These are phyloP conservation scores for Colletotrichum neosansevieriae DNA, from an alignment of 2,329 filamentous ascomycete genomes.

Conservation along the genomic window DNA sequence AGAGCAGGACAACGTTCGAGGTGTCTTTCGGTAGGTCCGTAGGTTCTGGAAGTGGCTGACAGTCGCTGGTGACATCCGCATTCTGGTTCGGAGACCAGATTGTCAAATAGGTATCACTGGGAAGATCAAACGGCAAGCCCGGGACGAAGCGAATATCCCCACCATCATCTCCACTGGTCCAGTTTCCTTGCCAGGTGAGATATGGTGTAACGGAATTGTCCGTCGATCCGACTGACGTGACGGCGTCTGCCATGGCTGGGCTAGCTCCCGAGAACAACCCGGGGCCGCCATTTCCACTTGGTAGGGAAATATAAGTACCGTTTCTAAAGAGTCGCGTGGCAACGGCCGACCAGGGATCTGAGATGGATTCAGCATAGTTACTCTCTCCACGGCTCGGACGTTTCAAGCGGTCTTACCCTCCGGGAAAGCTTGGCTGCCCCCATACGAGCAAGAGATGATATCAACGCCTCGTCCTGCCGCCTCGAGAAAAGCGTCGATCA, in stretches of 20 bases:
- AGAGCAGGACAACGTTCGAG: not conserved
- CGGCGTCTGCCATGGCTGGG: conserved; percentile 14
- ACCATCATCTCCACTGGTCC: conserved; percentile 6
- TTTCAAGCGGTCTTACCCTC: not conserved
- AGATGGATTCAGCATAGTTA: not conserved
- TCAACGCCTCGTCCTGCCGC: conserved; percentile 22
- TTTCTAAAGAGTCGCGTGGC: conserved; percentile 18
- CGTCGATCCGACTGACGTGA: conserved; percentile 29
- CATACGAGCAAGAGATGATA: conserved; percentile 22
- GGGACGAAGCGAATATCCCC: conserved; percentile 42
- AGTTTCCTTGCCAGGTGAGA: conserved; percentile 31
- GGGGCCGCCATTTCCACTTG: conserved; percentile 22
- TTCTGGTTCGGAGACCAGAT: conserved; percentile 18
- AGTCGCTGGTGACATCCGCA: not conserved
- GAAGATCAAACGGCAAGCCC: conserved; percentile 19
- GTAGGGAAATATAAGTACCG: conserved; percentile 22
- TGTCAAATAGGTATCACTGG: not conserved
- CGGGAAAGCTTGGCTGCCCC: not conserved
- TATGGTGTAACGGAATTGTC: conserved; percentile 35
- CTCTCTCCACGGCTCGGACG: no score
- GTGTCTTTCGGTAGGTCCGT: not conserved
- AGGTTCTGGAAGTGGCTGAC: conserved; percentile 13
- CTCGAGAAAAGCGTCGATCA: conserved; percentile 27
- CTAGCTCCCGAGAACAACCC: conserved; percentile 22
- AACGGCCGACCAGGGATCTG: conserved; percentile 21